These are phyloP conservation scores for Suillus subaureus DNA, from an alignment of 768 basidiomycete species.

Conservation along the genomic window DNA sequence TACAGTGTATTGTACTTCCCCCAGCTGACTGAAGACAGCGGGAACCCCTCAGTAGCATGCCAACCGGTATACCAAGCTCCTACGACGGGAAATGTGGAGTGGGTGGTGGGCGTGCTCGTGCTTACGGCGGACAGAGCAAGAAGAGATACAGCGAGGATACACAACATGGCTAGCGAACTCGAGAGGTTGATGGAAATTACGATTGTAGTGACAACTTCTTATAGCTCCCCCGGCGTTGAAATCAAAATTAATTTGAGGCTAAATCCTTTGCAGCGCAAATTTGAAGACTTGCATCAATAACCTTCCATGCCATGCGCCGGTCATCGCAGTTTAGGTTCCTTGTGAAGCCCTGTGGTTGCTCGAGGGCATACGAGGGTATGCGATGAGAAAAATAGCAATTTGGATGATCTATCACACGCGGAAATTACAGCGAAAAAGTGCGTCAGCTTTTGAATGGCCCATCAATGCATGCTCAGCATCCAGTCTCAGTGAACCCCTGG, in stretches of 20 bases:
- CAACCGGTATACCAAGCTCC: conserved; percentile 51
- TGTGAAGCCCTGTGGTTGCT: background rate
- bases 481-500: background rate
- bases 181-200: background rate
- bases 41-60: conserved; percentile 35
- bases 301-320: background rate
- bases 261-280: background rate
- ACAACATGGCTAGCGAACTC: background rate
- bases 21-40: conserved; percentile 47
- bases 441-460: background rate
- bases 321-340: background rate
- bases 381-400: background rate
- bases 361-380: background rate
- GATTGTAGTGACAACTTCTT: background rate
- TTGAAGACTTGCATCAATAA: background rate
- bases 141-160: background rate
- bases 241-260: background rate
- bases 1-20: conserved; percentile 53
- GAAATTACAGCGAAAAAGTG: background rate
- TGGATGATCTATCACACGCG: background rate
- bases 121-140: background rate
- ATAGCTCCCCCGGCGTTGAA: background rate
- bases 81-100: conserved; percentile 9
- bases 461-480: background rate
- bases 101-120: background rate